Base-by-base conservation (phyloP, 306 rosid genomes). In the Sicyos baderoa region DNA sequence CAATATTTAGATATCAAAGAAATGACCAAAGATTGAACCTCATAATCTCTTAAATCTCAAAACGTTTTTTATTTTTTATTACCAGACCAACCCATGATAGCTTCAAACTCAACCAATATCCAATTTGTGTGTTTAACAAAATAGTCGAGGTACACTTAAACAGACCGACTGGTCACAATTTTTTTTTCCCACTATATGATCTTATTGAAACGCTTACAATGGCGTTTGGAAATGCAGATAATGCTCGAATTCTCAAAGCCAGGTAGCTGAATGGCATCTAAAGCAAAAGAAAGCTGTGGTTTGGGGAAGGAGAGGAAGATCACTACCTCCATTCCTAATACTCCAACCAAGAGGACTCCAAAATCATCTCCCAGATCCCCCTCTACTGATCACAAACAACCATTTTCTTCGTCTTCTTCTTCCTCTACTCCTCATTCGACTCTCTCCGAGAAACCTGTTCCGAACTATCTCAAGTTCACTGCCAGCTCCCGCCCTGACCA, bases 401-500 rank as follows among this genome's bases (percentile, higher is more conserved):
- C 75, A 2, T 51, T 76, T 32, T 69, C 76, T 14, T 21, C 73
- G 37, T 8, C 66, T 3, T 23, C 69, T 42, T 6, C 77, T 9
- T 12, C 64, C 42, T 4, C 75, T 3, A 4, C 12, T 53, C 17
- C 47, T 7, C 15, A 75, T 37, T 53, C 79, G 5, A 50, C 65
- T 27, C 18, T 83, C 50, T 9, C 82, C 69, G 77, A 86, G 4
- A 85, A 88, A 65, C 88, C 60, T 6, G 19, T 66, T 12, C 96
- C 96, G 0, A 89, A 77, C 76, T 88, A 90, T 62, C 88, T 88
- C 15, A 88, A 68, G 75, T 83, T 94, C 21, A 90, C 91, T 1
- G 23, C 73, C 37, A 88, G 88, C 76, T 82, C 95, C 11, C 78
- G 80, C 64, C 77, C 37, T 14, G 85, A 76, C 19, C 70, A 86